phyloP scores from a whole-genome alignment of 768 basidiomycete genomes.

The Mycena chlorophos region DNA sequence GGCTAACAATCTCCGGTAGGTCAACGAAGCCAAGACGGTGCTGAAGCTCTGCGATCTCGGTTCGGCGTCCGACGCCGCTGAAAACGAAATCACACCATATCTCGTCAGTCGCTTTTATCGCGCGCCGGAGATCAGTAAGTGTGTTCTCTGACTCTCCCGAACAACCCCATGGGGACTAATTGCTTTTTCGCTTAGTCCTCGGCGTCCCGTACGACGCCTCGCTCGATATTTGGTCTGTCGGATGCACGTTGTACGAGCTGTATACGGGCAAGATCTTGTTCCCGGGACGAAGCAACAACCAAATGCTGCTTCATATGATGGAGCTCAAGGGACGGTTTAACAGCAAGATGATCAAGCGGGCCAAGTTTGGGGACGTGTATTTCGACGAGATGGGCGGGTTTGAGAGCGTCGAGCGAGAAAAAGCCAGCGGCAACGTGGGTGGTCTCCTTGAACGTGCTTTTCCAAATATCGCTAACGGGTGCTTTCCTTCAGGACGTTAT shows the following conservation, averaged over 20 bases:
- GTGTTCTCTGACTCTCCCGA: neutral
- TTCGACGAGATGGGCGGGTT: constrained; percentile 94
- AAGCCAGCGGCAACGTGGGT: constrained; percentile 82
- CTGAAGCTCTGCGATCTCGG: constrained; percentile 96
- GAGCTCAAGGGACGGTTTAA: constrained; percentile 95
- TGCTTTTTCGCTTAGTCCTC: constrained; percentile 58
- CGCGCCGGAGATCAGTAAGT: constrained; percentile 93
- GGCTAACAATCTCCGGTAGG: constrained; percentile 45
- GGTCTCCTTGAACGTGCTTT: constrained; percentile 13
- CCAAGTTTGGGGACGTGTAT: constrained; percentile 87
- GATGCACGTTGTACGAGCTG: constrained; percentile 94
- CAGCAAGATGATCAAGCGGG: constrained; percentile 90
- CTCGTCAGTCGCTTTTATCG: constrained; percentile 97
- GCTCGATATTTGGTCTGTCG: constrained; percentile 95
- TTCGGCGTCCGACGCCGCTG: constrained; percentile 92
- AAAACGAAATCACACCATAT: constrained; percentile 97
- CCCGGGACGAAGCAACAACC: constrained; percentile 95
- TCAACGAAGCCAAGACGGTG: constrained; percentile 91
- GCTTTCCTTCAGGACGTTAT: constrained; percentile 61
- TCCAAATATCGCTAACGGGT: constrained; percentile 23
- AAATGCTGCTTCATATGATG: constrained; percentile 98
- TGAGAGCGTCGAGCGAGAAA: constrained; percentile 77
- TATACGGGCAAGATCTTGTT: constrained; percentile 98
- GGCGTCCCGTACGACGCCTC: constrained; percentile 93
- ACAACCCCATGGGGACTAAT: constrained; percentile 19